These are phyloP conservation scores for Neonectria ditissima DNA, from an alignment of 2,329 filamentous ascomycete species.

Conservation along the genomic window DNA sequence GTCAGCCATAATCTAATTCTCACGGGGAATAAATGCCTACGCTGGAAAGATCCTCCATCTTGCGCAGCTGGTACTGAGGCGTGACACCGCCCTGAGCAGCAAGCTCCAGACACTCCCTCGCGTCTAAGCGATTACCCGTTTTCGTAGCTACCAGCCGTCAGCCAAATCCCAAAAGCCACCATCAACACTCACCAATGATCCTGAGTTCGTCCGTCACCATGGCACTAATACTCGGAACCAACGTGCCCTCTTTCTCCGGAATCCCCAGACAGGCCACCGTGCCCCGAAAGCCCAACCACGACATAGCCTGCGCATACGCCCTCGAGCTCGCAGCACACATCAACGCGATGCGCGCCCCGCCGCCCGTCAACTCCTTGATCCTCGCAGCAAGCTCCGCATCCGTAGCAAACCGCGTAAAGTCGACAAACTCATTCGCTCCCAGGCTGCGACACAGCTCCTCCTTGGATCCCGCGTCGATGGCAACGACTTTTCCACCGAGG, in stretches of 20 bases:
- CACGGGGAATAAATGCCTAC: neutral
- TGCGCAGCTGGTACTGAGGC: conserved; percentile 17
- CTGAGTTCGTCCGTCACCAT: conserved; percentile 18
- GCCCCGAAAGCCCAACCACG: conserved; percentile 43
- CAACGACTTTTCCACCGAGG: conserved; percentile 45
- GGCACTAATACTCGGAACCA: conserved; percentile 5
- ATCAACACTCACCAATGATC: too few relatives aligned
- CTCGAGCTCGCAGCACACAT: conserved; percentile 40
- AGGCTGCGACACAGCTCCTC: conserved; percentile 40
- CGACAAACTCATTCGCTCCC: conserved; percentile 34
- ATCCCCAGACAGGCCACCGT: conserved; percentile 45
- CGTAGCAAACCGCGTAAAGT: conserved; percentile 8
- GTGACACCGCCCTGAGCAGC: conserved; percentile 7
- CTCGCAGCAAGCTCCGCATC: conserved; percentile 20
- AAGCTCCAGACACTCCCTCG: conserved; percentile 22
- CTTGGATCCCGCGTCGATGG: conserved; percentile 43
- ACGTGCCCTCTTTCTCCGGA: conserved; percentile 17
- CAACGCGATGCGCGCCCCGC: conserved; percentile 34
- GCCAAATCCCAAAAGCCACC: too few relatives aligned
- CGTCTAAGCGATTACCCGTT: conserved; percentile 19
- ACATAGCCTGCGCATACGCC: conserved; percentile 39
- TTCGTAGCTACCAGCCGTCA: conserved; percentile 13
- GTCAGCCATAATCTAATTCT: neutral
- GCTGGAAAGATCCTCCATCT: conserved; percentile 11
- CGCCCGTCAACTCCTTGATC: conserved; percentile 30